Percentiles rank a stretch among this genome's conserved stretches.
Evolutionary conservation across 441 rosid species (phyloP).

Genomic region (Gossypium lobatum): DNA sequence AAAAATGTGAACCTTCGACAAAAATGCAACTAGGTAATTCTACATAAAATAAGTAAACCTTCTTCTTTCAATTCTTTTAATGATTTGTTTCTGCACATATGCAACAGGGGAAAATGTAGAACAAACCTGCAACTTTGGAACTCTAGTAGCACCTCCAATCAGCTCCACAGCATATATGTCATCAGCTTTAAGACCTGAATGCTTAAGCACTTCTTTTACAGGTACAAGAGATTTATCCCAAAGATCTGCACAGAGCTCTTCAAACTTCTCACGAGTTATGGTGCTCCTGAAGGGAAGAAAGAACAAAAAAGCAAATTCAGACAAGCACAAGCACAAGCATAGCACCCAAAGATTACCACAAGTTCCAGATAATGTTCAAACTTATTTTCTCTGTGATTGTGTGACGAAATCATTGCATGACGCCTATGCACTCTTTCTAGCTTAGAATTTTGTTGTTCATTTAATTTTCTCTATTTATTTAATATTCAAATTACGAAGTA

Average conservation of each 20-base stretch:
- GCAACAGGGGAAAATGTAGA: slow-evolving; percentile 13
- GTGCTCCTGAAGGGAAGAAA: slow-evolving; percentile 60
- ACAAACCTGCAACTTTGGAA: slow-evolving; percentile 94
- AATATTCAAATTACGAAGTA: neutral
- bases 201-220: slow-evolving; percentile 61
- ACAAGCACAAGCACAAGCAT: neutral
- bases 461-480: neutral
- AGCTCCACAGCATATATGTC: slow-evolving; percentile 85
- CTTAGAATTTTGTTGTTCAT: neutral
- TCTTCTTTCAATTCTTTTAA: neutral
- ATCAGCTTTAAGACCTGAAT: slow-evolving; percentile 66
- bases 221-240: slow-evolving; percentile 89
- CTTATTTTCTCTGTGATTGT: neutral
- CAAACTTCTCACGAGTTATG: slow-evolving; percentile 87
- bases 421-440: neutral
- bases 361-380: neutral
- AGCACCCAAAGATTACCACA: neutral
- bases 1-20: neutral
- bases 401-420: neutral
- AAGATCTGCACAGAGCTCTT: slow-evolving; percentile 84
- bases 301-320: slow-evolving; percentile 7
- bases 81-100: neutral
- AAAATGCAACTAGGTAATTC: slow-evolving; percentile 6
- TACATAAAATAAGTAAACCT: neutral
- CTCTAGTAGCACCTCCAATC: slow-evolving; percentile 96